Evolutionary conservation across 306 rosid genomes (phyloP), one percentile per base, ranked within the genome.

Genomic region (Castanopsis chinensis): DNA sequence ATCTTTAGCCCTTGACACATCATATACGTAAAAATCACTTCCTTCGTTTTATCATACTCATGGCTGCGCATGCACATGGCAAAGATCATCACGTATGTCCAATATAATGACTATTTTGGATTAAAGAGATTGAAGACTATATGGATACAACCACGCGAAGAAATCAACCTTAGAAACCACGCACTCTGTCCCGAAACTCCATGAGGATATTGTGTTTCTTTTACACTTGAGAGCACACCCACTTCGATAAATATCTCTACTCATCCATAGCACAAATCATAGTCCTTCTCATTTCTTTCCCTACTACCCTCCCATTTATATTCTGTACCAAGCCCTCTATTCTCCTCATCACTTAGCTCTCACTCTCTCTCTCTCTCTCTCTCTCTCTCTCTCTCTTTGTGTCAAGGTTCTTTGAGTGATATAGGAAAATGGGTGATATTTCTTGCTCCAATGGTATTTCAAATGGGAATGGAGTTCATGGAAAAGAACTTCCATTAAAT

Each of bases 341-440:
- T 49, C 59, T 54, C 17, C 67, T 69, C 83, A 79, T 19, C 86
- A 72, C 83, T 65, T 63, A 28, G 10, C 80, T 61, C 43, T 12
- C 35, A 30, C 28, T 19, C 75, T 59, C 79, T 72, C 72, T 14
- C 79, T 75, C 74, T 27, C 78, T 55, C 15, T 76, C 43, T 53
- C 77, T 7, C 49, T n/a, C 32, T 53, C 74, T 68, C 70, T 70
- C 51, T 69, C 72, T 65, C 54, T 69, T 67, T 81, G 32, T 58
- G 43, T 45, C 25, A 23, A 51, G 79, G 57, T 55, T 32, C 52
- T 78, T 58, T 49, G 17, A 41, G 37, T 35, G 74, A 28, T 41
- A 12, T 21, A 67, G 18, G 37, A 81, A 77, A 63, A 94, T 94
- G 98, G 94, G 92, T 71, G 94, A 89, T 45, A 80, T 88, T 87